Evolutionary conservation across 2,329 filamentous ascomycete species (phyloP).

Genomic region (Blastomyces percursus): DNA sequence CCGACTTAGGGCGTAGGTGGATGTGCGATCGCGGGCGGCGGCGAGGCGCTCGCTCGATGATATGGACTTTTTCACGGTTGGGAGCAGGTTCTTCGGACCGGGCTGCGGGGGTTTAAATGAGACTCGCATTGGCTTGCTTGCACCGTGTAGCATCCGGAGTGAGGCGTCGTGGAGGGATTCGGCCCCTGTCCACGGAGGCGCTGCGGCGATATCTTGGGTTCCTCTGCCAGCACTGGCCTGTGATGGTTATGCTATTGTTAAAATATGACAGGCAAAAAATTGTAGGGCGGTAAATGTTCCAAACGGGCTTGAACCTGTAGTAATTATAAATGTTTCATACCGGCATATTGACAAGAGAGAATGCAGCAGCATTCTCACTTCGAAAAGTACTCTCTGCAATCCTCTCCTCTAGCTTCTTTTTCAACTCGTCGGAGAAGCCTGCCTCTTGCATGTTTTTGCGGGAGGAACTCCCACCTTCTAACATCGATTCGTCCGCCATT

Average conservation of each 20-base stretch:
- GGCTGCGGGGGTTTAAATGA: constrained; percentile 32
- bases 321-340: constrained; percentile 19
- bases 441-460: constrained; percentile 49
- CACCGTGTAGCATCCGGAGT: constrained; percentile 64
- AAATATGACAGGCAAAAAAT: not conserved
- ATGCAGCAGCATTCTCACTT: constrained; percentile 42
- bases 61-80: constrained; percentile 32
- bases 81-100: constrained; percentile 36
- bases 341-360: constrained; percentile 45
- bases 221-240: constrained; percentile 53
- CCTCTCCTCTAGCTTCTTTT: constrained; percentile 46
- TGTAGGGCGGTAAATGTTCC: not conserved
- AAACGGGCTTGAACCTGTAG: not conserved
- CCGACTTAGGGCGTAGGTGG: constrained; percentile 44
- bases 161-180: constrained; percentile 66
- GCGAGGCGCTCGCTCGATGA: constrained; percentile 43
- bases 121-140: constrained; percentile 45
- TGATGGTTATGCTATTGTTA: not conserved
- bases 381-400: constrained; percentile 45
- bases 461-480: constrained; percentile 44
- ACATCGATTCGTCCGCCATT: constrained; percentile 50
- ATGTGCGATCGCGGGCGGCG: constrained; percentile 48
- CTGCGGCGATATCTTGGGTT: constrained; percentile 56
- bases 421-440: constrained; percentile 52
- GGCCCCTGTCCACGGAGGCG: constrained; percentile 64